phyloP scores from a whole-genome alignment of 2,329 filamentous ascomycete genomes.

The Botrytis deweyae region DNA sequence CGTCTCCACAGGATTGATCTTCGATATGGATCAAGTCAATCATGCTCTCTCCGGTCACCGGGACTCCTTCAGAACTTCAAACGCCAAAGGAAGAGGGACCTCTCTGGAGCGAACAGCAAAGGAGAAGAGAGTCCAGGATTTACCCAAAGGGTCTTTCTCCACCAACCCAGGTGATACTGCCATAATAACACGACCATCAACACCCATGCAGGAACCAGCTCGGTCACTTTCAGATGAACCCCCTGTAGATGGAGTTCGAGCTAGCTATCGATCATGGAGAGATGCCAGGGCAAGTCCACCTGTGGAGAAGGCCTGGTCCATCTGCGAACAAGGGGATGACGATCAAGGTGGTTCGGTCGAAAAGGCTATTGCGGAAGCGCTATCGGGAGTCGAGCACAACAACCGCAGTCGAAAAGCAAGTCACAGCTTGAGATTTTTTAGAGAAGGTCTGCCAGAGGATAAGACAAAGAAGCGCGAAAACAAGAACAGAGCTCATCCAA shows the following conservation, averaged over 20 bases:
- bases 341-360: slow-evolving; percentile 61
- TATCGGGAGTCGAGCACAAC: slow-evolving; percentile 61
- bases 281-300: slow-evolving; percentile 30
- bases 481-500: slow-evolving; percentile 37
- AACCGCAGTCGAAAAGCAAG: slow-evolving; percentile 66
- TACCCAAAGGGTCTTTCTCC: slow-evolving; percentile 35
- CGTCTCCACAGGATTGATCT: slow-evolving; percentile 24
- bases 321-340: slow-evolving; percentile 54
- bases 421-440: slow-evolving; percentile 66
- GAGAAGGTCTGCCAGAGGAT: slow-evolving; percentile 62
- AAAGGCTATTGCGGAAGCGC: slow-evolving; percentile 61
- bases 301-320: slow-evolving; percentile 63
- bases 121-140: slow-evolving; percentile 42
- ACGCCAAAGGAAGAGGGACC: slow-evolving; percentile 39
- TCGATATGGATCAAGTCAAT: slow-evolving; percentile 41
- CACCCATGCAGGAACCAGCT: slow-evolving; percentile 26
- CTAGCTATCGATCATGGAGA: slow-evolving; percentile 40
- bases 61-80: slow-evolving; percentile 37
- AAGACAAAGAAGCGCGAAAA: slow-evolving; percentile 54
- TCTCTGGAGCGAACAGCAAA: slow-evolving; percentile 47
- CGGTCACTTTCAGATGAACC: slow-evolving; percentile 32
- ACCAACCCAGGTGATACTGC: slow-evolving; percentile 41
- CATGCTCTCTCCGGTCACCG: slow-evolving; percentile 41
- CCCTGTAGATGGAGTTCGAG: slow-evolving; percentile 37
- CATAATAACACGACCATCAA: slow-evolving; percentile 33